Conservation (phyloP, 2,329 filamentous ascomycete genomes). For the Colletotrichum sp. region DNA sequence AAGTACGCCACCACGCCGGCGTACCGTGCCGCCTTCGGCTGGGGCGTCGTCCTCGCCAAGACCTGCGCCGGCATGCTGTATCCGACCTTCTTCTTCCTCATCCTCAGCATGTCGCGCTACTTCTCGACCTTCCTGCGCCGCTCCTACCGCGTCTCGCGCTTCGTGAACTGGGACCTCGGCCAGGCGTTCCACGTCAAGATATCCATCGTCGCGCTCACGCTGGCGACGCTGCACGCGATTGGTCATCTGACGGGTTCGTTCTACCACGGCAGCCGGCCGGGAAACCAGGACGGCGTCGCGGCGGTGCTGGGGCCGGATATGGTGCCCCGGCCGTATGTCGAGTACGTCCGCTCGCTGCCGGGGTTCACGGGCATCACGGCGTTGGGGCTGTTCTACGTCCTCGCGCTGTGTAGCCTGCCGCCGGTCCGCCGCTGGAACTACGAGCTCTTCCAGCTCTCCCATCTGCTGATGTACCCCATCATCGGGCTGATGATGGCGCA, state of each 20-base stretch:
- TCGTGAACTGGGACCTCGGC: slow-evolving; percentile 62
- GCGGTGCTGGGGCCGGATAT: slow-evolving; percentile 46
- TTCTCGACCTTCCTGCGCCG: slow-evolving; percentile 56
- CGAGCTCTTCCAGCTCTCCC: slow-evolving; percentile 61
- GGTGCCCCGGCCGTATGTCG: slow-evolving; percentile 47
- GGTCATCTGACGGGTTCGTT: slow-evolving; percentile 60
- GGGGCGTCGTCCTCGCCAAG: slow-evolving; percentile 62
- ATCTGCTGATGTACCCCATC: slow-evolving; percentile 64
- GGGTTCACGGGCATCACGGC: slow-evolving; percentile 56
- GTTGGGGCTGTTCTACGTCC: slow-evolving; percentile 53
- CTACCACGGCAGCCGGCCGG: slow-evolving; percentile 49
- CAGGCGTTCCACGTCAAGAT: slow-evolving; percentile 63
- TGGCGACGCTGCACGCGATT: slow-evolving; percentile 58
- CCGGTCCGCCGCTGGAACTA: slow-evolving; percentile 56
- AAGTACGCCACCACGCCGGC: slow-evolving; percentile 51
- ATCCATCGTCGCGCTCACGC: slow-evolving; percentile 51
- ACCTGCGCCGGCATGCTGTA: slow-evolving; percentile 59
- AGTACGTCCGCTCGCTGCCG: slow-evolving; percentile 51
- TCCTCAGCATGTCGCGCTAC: slow-evolving; percentile 63
- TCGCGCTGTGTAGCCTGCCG: slow-evolving; percentile 55
- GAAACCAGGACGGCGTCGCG: slow-evolving; percentile 49
- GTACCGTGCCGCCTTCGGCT: slow-evolving; percentile 57
- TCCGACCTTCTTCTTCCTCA: slow-evolving; percentile 62
- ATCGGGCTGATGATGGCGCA: slow-evolving; percentile 61
- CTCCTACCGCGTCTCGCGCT: slow-evolving; percentile 56